These are phyloP conservation scores for Luvunga scandens DNA, from an alignment of 345 rosid species.

Conservation along the genomic window DNA sequence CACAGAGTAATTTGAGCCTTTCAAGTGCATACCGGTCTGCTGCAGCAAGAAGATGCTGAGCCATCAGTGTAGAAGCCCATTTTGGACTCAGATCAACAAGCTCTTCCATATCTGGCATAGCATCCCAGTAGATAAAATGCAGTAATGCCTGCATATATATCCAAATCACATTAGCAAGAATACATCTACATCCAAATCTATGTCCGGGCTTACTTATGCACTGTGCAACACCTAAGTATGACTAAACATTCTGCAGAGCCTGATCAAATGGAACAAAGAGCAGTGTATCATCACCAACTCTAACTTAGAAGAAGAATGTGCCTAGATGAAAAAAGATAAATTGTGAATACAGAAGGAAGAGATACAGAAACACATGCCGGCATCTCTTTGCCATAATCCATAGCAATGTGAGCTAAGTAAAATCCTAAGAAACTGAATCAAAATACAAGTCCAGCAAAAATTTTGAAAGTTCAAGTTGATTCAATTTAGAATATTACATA, in stretches of 20 bases:
- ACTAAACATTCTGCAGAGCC: background rate
- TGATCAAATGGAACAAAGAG: background rate
- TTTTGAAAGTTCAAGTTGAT: background rate
- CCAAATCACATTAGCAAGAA: slow-evolving; percentile 16
- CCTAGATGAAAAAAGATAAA: background rate
- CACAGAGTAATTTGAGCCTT: slow-evolving; percentile 68
- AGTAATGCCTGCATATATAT: slow-evolving; percentile 57
- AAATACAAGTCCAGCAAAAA: background rate
- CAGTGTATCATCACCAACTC: background rate
- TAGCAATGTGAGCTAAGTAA: slow-evolving; percentile 1
- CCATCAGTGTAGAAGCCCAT: slow-evolving; percentile 66
- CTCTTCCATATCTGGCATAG: slow-evolving; percentile 65
- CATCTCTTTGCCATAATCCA: background rate
- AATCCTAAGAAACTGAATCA: slow-evolving; percentile 7
- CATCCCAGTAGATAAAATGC: slow-evolving; percentile 81
- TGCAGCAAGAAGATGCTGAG: slow-evolving; percentile 82
- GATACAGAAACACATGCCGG: background rate
- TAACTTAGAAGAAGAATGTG: background rate
- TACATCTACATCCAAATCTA: background rate
- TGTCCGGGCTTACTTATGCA: background rate
- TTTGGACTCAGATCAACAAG: slow-evolving; percentile 55
- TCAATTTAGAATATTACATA: slow-evolving; percentile 3
- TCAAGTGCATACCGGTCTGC: slow-evolving; percentile 79
- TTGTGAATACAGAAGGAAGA: background rate
- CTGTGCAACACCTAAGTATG: background rate